phyloP scores from a whole-genome alignment of 2,329 filamentous ascomycete species.

The Calonectria ilicicola region DNA sequence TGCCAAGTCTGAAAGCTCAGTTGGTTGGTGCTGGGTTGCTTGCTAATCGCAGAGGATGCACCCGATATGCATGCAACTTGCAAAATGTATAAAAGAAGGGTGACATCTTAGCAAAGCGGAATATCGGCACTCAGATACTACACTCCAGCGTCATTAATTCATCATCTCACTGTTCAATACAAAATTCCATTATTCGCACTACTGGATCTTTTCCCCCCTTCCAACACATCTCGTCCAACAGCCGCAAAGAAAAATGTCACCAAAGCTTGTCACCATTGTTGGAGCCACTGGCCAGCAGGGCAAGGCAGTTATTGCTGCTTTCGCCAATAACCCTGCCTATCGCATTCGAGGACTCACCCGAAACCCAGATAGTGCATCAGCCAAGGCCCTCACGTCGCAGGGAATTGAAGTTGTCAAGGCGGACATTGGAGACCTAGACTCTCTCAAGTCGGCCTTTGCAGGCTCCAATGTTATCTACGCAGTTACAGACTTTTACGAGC shows the following conservation, averaged over 20 bases:
- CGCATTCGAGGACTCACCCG: conserved; percentile 8
- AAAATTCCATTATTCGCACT: background rate
- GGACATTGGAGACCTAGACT: background rate
- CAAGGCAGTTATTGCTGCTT: conserved; percentile 5
- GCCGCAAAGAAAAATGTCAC: background rate
- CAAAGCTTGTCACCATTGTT: background rate
- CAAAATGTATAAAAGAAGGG: background rate
- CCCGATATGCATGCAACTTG: background rate
- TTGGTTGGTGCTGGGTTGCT: background rate
- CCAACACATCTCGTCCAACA: background rate
- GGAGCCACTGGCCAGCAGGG: conserved; percentile 7
- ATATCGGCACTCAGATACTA: background rate
- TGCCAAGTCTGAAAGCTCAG: background rate
- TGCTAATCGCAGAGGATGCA: background rate
- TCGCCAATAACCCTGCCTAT: background rate
- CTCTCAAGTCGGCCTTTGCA: conserved; percentile 8
- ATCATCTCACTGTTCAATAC: background rate
- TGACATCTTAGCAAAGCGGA: background rate
- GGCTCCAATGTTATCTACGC: conserved; percentile 4
- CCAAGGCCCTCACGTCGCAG: background rate
- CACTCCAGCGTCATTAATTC: background rate
- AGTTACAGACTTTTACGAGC: conserved; percentile 3
- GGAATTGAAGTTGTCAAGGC: conserved; percentile 13
- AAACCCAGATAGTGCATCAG: background rate
- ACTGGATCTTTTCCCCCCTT: background rate